phyloP scores from a whole-genome alignment of 1,284 basidiomycete species.

The Spongispora temasekensis region DNA sequence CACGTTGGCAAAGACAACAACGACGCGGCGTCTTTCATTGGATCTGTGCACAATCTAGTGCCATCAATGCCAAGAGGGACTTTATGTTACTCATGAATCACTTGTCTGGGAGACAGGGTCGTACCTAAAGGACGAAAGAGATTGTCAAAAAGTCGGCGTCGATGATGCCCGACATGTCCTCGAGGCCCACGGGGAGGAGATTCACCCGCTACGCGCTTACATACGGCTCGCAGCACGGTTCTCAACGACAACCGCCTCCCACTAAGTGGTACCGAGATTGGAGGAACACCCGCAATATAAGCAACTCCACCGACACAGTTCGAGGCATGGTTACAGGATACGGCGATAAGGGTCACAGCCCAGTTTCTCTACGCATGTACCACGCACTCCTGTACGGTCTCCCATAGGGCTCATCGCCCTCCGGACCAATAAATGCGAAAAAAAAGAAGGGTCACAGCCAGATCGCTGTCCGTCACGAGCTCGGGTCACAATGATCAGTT shows the following conservation, averaged over 20 bases:
- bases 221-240: conserved; percentile 43
- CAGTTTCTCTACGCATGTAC: too few relatives aligned
- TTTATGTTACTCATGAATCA: conserved; percentile 57
- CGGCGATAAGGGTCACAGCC: conserved; percentile 39
- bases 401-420: too few relatives aligned
- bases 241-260: conserved; percentile 47
- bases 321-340: conserved; percentile 40
- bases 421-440: too few relatives aligned
- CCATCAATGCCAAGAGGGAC: conserved; percentile 46
- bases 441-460: too few relatives aligned
- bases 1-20: too few relatives aligned
- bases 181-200: conserved; percentile 49
- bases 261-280: conserved; percentile 40
- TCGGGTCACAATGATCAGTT: conserved; percentile 64
- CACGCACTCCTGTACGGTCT: too few relatives aligned
- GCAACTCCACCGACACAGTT: conserved; percentile 3
- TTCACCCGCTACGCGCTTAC: conserved; percentile 52
- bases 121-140: conserved; percentile 39
- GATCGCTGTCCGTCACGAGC: conserved; percentile 62
- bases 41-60: conserved; percentile 46
- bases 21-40: conserved; percentile 58
- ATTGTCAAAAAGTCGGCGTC: conserved; percentile 53
- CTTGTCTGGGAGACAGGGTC: conserved; percentile 56
- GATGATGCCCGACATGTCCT: conserved; percentile 45
- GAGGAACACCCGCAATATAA: conserved; percentile 12